These are phyloP conservation scores for Purpureocillium lavendulum DNA, from an alignment of 2,329 filamentous ascomycete genomes.

Conservation along the genomic window DNA sequence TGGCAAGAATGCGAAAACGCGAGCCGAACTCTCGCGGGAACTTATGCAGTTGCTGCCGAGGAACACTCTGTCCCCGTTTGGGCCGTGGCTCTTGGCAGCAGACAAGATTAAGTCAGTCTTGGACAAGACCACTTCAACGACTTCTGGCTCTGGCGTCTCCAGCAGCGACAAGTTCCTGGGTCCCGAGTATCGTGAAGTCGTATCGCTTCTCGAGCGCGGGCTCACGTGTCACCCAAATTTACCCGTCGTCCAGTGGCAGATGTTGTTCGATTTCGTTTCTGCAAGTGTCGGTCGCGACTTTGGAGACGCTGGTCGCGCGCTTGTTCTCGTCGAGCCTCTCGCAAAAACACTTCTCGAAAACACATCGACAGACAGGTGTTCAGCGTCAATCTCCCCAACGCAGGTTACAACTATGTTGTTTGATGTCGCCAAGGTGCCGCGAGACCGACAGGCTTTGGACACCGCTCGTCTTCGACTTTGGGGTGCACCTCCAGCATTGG, in stretches of 20 bases:
- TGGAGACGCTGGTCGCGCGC: conserved; percentile 58
- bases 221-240: conserved; percentile 40
- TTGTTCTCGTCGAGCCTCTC: conserved; percentile 63
- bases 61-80: conserved; percentile 35
- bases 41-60: conserved; percentile 40
- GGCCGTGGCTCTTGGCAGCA: conserved; percentile 43
- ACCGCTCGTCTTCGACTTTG: conserved; percentile 58
- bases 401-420: conserved; percentile 29
- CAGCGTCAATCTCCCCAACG: conserved; percentile 24
- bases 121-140: conserved; percentile 16
- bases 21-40: conserved; percentile 39
- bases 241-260: conserved; percentile 37
- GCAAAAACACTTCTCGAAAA: conserved; percentile 44
- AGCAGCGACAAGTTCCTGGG: conserved; percentile 41
- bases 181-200: conserved; percentile 61
- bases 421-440: conserved; percentile 42
- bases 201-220: conserved; percentile 59
- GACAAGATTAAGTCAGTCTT: conserved; percentile 35
- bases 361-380: conserved; percentile 5
- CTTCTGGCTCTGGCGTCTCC: conserved; percentile 12
- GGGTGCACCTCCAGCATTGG: conserved; percentile 26
- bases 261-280: conserved; percentile 49
- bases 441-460: conserved; percentile 55
- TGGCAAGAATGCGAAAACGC: conserved; percentile 34
- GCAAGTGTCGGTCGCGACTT: conserved; percentile 51